phyloP scores from a whole-genome alignment of 192 early-diverging fungal genomes.

The Coemansia sp. region DNA sequence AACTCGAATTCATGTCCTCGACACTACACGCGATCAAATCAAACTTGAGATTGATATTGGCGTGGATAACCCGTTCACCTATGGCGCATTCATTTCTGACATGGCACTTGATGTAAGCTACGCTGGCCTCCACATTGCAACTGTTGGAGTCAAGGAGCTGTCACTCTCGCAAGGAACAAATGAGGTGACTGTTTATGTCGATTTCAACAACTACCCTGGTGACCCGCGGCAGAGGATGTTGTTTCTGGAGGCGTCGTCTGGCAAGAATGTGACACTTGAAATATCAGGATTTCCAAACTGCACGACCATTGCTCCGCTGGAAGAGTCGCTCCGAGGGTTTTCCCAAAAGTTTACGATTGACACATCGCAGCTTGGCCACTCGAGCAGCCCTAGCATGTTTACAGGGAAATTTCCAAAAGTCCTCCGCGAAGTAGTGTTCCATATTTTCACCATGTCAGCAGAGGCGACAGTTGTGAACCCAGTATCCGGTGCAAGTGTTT shows the following conservation, averaged over 20 bases:
- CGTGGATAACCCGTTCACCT: constrained; percentile 35
- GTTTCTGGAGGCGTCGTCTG: constrained; percentile 35
- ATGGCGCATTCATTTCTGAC: constrained; percentile 39
- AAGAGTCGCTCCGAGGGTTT: constrained; percentile 36
- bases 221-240: constrained; percentile 41
- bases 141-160: constrained; percentile 26
- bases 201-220: constrained; percentile 37
- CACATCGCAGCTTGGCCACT: constrained; percentile 16
- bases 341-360: constrained; percentile 22
- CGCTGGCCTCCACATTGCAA: constrained; percentile 35
- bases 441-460: constrained; percentile 30
- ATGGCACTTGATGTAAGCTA: constrained; percentile 28
- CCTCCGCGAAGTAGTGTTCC: constrained; percentile 37
- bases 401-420: constrained; percentile 11
- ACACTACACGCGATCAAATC: constrained; percentile 29
- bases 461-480: constrained; percentile 48
- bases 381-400: background rate
- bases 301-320: constrained; percentile 36
- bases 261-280: constrained; percentile 25
- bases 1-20: constrained; percentile 27
- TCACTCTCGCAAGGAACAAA: constrained; percentile 19
- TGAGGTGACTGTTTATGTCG: constrained; percentile 17
- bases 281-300: constrained; percentile 41
- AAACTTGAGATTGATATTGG: constrained; percentile 20
- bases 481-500: constrained; percentile 38